Percentiles rank a stretch among this genome's conserved stretches.
Conservation (phyloP, 2,329 filamentous ascomycete genomes). For the Penicillium sclerotiorum region DNA sequence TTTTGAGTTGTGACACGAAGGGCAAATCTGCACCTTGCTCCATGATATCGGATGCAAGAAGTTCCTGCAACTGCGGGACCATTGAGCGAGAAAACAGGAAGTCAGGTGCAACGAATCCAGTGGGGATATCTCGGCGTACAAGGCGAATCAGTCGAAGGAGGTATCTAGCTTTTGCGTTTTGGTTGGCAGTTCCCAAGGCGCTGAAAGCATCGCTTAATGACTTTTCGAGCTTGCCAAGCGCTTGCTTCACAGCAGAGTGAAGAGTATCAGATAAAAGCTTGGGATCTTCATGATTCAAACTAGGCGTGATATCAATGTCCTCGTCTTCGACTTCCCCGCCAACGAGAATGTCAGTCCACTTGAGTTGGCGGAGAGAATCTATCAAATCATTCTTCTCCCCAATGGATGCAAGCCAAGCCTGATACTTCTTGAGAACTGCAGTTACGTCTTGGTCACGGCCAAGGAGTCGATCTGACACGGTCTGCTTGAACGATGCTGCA, state of each 20-base stretch:
- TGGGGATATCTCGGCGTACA: constrained; percentile 67
- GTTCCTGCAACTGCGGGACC: constrained; percentile 66
- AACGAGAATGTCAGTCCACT: constrained; percentile 43
- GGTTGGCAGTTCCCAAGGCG: constrained; percentile 48
- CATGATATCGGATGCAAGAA: constrained; percentile 60
- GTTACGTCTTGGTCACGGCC: constrained; percentile 71
- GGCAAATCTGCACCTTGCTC: constrained; percentile 47
- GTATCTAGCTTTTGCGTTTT: constrained; percentile 61
- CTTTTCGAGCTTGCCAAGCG: constrained; percentile 58
- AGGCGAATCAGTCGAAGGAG: constrained; percentile 74
- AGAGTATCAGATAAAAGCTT: constrained; percentile 63
- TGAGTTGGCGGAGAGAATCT: constrained; percentile 37
- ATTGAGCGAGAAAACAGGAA: constrained; percentile 60
- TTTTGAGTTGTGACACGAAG: constrained; percentile 16
- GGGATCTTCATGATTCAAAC: constrained; percentile 74
- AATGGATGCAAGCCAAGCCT: constrained; percentile 74
- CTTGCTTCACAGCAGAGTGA: constrained; percentile 56
- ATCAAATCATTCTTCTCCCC: constrained; percentile 48
- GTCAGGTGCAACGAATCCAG: constrained; percentile 44
- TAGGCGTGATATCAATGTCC: constrained; percentile 34
- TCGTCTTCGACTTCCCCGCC: constrained; percentile 44
- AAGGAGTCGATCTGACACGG: constrained; percentile 69
- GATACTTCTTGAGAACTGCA: constrained; percentile 64
- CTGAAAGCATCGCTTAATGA: constrained; percentile 48
- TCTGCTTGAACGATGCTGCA: constrained; percentile 68